phyloP scores from a whole-genome alignment of 495 filamentous ascomycete genomes.

The Penicillium goetzii region DNA sequence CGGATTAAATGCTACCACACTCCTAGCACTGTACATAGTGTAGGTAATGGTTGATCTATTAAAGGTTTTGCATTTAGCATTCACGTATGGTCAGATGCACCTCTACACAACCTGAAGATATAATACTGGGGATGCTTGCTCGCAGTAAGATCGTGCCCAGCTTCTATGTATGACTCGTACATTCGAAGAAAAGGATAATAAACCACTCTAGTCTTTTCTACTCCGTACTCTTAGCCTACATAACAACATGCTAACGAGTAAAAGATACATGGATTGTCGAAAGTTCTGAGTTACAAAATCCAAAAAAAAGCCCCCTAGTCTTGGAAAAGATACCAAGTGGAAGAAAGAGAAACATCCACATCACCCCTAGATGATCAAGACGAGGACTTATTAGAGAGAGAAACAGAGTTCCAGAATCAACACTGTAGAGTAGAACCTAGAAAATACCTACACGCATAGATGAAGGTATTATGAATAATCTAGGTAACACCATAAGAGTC shows the following conservation, averaged over 20 bases:
- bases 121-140: too few species aligned
- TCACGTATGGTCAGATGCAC: too few species aligned
- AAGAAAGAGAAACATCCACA: slow-evolving; percentile 13
- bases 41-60: too few species aligned
- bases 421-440: not conserved
- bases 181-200: too few species aligned
- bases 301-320: slow-evolving; percentile 18
- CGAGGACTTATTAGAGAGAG: not conserved
- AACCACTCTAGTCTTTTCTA: too few species aligned
- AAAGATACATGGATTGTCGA: slow-evolving; percentile 35
- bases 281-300: slow-evolving; percentile 27
- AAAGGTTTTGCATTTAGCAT: too few species aligned
- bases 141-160: too few species aligned
- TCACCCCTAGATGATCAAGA: not conserved
- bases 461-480: not conserved
- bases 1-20: too few species aligned
- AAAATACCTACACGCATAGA: not conserved
- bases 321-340: slow-evolving; percentile 20
- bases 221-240: not conserved
- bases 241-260: slow-evolving; percentile 4
- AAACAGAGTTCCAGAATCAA: not conserved
- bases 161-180: too few species aligned
- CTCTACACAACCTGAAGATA: too few species aligned
- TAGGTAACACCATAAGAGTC: not conserved
- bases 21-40: too few species aligned